Percentiles rank a stretch among this genome's conserved stretches.
Evolutionary conservation across 179 eudicot genomes (phyloP).

Genomic region (Silene coronaria): DNA sequence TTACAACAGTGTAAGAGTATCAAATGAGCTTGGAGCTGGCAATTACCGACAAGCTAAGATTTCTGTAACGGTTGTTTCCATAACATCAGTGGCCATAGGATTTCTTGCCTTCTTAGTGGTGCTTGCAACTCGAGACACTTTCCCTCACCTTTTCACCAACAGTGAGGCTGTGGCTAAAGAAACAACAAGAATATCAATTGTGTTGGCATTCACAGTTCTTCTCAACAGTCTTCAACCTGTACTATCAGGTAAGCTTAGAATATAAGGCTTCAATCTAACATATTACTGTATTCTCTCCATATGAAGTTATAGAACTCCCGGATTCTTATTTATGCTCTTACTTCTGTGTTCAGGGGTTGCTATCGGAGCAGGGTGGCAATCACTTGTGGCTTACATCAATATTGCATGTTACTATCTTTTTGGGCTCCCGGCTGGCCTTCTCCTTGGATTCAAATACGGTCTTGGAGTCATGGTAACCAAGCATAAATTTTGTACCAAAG

Average conservation of each 20-base stretch:
- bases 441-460: conserved; percentile 50
- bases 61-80: conserved; percentile 56
- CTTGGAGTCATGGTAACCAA: conserved; percentile 45
- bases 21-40: conserved; percentile 82
- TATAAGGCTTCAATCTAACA: neutral
- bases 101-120: conserved; percentile 41
- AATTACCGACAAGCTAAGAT: conserved; percentile 53
- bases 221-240: conserved; percentile 84
- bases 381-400: conserved; percentile 62
- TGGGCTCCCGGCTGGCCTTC: conserved; percentile 60
- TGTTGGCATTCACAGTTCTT: conserved; percentile 58
- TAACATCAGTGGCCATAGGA: conserved; percentile 60
- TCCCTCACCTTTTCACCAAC: conserved; percentile 64
- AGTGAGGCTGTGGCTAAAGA: conserved; percentile 58
- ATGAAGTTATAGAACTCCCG: neutral
- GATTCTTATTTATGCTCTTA: conserved; percentile 5
- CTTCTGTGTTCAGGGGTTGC: conserved; percentile 46
- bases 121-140: conserved; percentile 51
- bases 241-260: conserved; percentile 51
- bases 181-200: conserved; percentile 50
- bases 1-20: conserved; percentile 63
- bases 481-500: neutral
- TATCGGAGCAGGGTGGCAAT: conserved; percentile 78
- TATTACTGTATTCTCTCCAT: neutral
- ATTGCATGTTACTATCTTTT: conserved; percentile 58